A percentile compares a stretch with the other conserved stretches of the same genome.
Evolutionary conservation across 1,139 yeast genomes (phyloP).

Genomic region (Suhomyces chickasaworum): DNA sequence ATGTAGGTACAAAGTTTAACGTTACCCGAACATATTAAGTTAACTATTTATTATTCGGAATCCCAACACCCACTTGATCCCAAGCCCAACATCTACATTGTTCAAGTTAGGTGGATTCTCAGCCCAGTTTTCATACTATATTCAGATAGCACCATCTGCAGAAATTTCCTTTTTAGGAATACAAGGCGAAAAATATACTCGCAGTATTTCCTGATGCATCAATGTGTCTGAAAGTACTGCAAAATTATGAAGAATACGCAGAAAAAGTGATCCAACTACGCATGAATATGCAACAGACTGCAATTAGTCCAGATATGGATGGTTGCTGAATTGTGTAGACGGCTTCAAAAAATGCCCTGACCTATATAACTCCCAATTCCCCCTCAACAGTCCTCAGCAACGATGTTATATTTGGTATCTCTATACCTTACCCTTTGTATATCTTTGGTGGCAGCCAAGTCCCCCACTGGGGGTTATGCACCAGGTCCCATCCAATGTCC

Average conservation of each 20-base stretch:
- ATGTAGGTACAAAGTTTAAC: background rate
- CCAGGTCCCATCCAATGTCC: slow-evolving; percentile 68
- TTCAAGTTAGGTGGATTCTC: no score
- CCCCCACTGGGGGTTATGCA: slow-evolving; percentile 66
- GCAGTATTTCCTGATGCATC: background rate
- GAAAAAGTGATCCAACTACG: background rate
- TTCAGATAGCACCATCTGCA: background rate
- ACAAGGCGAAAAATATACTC: background rate
- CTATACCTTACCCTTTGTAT: slow-evolving; percentile 4
- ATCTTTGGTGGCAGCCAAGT: slow-evolving; percentile 42
- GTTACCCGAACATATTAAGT: no score
- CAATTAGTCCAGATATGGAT: background rate
- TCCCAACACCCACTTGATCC: background rate
- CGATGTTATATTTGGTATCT: background rate
- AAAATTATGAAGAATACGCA: background rate
- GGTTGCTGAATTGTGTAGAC: background rate
- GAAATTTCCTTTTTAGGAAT: background rate
- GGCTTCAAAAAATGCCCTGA: background rate
- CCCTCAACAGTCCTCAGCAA: background rate
- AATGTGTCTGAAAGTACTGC: background rate
- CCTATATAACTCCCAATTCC: background rate
- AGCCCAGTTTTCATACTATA: background rate
- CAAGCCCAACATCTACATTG: background rate
- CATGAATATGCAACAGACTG: background rate
- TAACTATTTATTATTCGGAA: no score